Evolutionary conservation across 2,329 filamentous ascomycete species (phyloP).

Genomic region (Dactylellina parvicollis): DNA sequence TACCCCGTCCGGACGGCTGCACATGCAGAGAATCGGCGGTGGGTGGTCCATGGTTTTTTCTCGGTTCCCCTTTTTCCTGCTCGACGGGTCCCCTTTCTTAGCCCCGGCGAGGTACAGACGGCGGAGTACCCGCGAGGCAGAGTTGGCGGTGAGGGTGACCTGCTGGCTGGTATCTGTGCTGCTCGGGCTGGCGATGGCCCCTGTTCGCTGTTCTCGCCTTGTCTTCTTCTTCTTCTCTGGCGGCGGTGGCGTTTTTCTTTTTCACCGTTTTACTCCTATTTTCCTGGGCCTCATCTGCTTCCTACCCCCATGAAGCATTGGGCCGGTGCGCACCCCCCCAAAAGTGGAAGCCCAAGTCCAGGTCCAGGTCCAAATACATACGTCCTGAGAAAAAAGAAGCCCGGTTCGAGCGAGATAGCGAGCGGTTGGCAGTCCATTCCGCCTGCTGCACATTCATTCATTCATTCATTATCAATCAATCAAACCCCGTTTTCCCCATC

Average conservation of each 20-base stretch:
- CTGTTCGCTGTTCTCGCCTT: conserved; percentile 44
- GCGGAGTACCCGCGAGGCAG: background rate
- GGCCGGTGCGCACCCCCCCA: conserved; percentile 14
- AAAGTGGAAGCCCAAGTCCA: no score
- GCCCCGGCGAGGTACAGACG: background rate
- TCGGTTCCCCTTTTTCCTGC: conserved; percentile 35
- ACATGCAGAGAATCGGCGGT: background rate
- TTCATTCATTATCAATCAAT: conserved; percentile 28
- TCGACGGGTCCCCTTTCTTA: conserved; percentile 10
- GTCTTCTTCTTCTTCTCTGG: conserved; percentile 8
- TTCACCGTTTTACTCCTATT: conserved; percentile 51
- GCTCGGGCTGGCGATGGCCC: background rate
- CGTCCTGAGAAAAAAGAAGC: no score
- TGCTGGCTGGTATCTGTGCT: background rate
- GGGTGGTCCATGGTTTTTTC: background rate
- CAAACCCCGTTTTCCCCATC: conserved; percentile 21
- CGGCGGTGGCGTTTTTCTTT: conserved; percentile 18
- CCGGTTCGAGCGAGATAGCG: no score
- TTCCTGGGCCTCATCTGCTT: conserved; percentile 16
- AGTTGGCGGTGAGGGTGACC: conserved; percentile 4
- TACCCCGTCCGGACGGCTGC: conserved; percentile 2
- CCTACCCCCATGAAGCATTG: conserved; percentile 17
- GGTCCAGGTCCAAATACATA: no score
- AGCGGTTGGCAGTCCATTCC: conserved; percentile 11
- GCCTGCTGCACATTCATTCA: conserved; percentile 9